Evolutionary conservation across 2,329 filamentous ascomycete species (phyloP), one percentile per base, ranked within the genome.

Genomic region (Phaeosphaeria sp.): DNA sequence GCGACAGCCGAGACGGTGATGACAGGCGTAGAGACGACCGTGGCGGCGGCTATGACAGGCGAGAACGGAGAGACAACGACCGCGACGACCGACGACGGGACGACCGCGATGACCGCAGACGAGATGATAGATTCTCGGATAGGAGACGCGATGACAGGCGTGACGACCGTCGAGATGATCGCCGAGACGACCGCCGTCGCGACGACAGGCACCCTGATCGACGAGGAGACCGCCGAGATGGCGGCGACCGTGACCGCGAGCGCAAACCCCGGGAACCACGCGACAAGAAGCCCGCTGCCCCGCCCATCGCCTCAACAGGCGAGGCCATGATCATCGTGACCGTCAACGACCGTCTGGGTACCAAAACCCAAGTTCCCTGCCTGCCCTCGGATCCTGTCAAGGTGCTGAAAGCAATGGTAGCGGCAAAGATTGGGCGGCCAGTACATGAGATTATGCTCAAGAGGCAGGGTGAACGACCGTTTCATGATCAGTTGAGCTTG

Each of bases 311-410:
- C 6, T 33, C 60, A 2, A 56, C 63, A 1, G 60, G 82, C 6
- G 90, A 96, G 72, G 89, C 92, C 55, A 96, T 97, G 90, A 97
- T 98, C 66, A 87, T 96, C 51, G 93, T 98, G 18, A 88, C 94
- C 71, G 88, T 98, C 72, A 98, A 98, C 76, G 94, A 98, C 78
- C 87, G 94, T n/a, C 82, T 98, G 36, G 94, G 94, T 13, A 97
- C 94, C n/a, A 97, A 97, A 72, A 92, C 93, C 17, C 90, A 91
- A 52, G 95, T 98, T 63, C 94, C 94, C 0, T 97, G 93, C 75
- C 82, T 97, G 56, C 89, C 91, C 0, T 90, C 88, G 2, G 94
- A 98, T 79, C 89, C 89, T 7, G 89, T 97, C 64, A 89, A 89
- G 63, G 85, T 93, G 59, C 92, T 97, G 81, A 97, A 97, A 80